Conservation (phyloP, 1,284 basidiomycete genomes). For the Cutaneotrichosporon sp. region DNA sequence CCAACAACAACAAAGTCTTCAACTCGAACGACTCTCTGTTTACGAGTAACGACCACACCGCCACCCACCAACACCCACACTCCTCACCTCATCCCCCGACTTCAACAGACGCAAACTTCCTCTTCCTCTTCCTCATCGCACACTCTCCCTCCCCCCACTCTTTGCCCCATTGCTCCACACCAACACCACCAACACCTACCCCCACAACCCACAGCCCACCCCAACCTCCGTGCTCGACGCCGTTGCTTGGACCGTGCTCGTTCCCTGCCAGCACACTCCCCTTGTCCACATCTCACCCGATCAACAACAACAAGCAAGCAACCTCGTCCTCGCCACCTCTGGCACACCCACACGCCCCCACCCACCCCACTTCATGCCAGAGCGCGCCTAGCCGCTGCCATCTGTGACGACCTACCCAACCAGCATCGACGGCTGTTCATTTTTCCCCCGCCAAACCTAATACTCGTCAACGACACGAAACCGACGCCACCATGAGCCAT, state of each 20-base stretch:
- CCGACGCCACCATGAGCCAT: conserved; percentile 20
- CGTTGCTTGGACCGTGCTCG: not conserved
- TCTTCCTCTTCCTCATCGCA: not conserved
- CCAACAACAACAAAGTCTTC: not conserved
- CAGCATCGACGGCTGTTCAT: not conserved
- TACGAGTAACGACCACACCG: conserved; percentile 1
- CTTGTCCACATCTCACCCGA: not conserved
- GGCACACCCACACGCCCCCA: not conserved
- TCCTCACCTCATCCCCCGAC: not conserved
- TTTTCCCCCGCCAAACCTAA: not conserved
- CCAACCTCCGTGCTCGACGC: not conserved
- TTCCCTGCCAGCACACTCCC: not conserved
- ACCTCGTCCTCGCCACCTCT: not conserved
- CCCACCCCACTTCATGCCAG: not conserved
- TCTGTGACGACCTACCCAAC: not conserved
- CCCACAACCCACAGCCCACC: too few relatives aligned
- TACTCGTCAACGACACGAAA: not conserved
- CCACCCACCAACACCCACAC: not conserved
- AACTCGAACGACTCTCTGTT: not conserved
- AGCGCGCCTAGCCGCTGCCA: not conserved
- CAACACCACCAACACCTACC: too few relatives aligned
- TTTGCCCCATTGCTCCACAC: not conserved
- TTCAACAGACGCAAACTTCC: not conserved
- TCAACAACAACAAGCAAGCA: not conserved
- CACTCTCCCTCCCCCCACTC: not conserved